Evolutionary conservation across 805 yeast species (phyloP).

Genomic region (Maudiozyma pseudohumilis): DNA sequence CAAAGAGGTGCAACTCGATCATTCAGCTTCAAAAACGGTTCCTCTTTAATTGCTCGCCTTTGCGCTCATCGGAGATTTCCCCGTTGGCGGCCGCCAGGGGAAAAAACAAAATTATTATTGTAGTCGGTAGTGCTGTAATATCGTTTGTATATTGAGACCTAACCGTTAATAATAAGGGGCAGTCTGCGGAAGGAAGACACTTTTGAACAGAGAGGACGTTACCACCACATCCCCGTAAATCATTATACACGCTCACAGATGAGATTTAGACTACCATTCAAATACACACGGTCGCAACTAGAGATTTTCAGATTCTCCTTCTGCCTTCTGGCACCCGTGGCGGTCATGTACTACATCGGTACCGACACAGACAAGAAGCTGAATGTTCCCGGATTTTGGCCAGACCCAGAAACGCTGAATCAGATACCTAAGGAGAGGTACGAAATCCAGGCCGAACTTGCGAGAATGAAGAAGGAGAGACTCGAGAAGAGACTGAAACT

Average conservation of each 20-base stretch:
- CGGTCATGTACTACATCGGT: slow-evolving; percentile 91
- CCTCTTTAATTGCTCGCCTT: too few species aligned
- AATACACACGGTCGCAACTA: slow-evolving; percentile 39
- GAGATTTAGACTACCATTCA: slow-evolving; percentile 21
- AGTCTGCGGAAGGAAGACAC: too few species aligned
- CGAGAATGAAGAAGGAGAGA: slow-evolving; percentile 72
- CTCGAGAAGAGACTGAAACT: slow-evolving; percentile 61
- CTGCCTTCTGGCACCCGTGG: slow-evolving; percentile 75
- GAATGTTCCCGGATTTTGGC: slow-evolving; percentile 93
- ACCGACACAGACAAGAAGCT: slow-evolving; percentile 80
- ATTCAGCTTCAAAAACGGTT: too few species aligned
- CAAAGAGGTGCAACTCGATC: too few species aligned
- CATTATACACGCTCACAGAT: not conserved
- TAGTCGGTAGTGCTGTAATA: too few species aligned
- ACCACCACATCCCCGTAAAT: too few species aligned
- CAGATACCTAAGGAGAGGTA: slow-evolving; percentile 88
- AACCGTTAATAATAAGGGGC: too few species aligned
- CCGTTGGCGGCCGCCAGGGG: too few species aligned
- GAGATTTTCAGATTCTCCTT: slow-evolving; percentile 62
- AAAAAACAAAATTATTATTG: too few species aligned
- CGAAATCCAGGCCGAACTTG: slow-evolving; percentile 84
- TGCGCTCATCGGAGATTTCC: too few species aligned
- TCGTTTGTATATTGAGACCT: too few species aligned
- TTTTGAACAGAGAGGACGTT: too few species aligned
- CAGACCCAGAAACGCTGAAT: slow-evolving; percentile 85